Evolutionary conservation across 2,329 filamentous ascomycete genomes (phyloP).

Genomic region (Pseudogymnoascus sp.): DNA sequence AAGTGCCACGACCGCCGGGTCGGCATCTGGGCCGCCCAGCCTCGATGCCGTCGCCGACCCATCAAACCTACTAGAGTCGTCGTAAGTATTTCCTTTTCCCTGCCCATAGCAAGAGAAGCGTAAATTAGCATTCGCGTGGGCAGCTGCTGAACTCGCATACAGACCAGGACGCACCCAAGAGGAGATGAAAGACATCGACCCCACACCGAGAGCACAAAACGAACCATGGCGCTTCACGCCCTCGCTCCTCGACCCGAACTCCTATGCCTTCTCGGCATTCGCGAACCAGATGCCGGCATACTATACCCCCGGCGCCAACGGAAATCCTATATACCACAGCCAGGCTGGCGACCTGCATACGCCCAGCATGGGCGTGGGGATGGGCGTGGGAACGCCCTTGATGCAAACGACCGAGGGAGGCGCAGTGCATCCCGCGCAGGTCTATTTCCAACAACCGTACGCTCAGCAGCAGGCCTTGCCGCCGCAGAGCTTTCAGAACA

Average conservation of each 20-base stretch:
- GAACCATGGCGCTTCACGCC: conserved; percentile 86
- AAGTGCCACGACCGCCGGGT: conserved; percentile 35
- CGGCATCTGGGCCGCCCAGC: neutral
- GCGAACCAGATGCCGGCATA: conserved; percentile 74
- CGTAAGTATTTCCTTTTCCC: neutral
- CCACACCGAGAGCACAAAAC: conserved; percentile 69
- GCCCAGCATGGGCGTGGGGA: conserved; percentile 66
- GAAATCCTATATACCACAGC: conserved; percentile 71
- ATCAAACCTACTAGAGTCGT: neutral
- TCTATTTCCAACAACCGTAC: conserved; percentile 64
- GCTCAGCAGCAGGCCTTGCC: conserved; percentile 44
- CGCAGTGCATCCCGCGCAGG: conserved; percentile 53
- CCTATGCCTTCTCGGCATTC: conserved; percentile 72
- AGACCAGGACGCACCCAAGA: conserved; percentile 15
- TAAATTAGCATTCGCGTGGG: neutral
- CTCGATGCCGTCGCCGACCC: neutral
- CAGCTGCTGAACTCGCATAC: neutral
- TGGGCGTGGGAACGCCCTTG: conserved; percentile 55
- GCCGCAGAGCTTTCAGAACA: conserved; percentile 28
- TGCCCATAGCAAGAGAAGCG: neutral
- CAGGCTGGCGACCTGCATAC: conserved; percentile 85
- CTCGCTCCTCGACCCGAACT: conserved; percentile 78
- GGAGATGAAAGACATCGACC: conserved; percentile 66
- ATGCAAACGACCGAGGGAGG: conserved; percentile 62
- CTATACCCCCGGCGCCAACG: conserved; percentile 80